Evolutionary conservation across 805 yeast genomes (phyloP), one percentile per base, ranked within the genome.

Genomic region (Lipomyces sp.): DNA sequence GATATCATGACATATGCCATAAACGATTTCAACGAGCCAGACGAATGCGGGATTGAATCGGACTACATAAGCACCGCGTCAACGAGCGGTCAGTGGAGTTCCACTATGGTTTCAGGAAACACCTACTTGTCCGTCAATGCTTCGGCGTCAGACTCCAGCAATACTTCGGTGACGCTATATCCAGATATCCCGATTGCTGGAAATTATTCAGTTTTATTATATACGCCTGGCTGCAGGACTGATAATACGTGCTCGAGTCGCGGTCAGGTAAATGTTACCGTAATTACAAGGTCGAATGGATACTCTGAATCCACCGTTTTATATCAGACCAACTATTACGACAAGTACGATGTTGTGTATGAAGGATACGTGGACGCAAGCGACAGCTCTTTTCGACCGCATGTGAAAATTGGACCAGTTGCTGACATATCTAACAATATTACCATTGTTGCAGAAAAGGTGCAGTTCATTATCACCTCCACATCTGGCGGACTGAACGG

Each of bases 141-240:
- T 64, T 51, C 40, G 8, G 53, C 29, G 7, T 11, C 24, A 3
- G 32, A 34, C 8, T n/a, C 33, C 1, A 23, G 11, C 8, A 21
- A 36, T 18, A 26, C 48, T 2, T 16, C 6, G 10, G 57, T 56
- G 24, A 19, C 31, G 0, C 82, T 83, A 62, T 74, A 75, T 49
- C 87, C 96, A 8, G 83, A 83, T 58, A 78, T 88, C 18, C 72
- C 84, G 0, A 76, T 79, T 55, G 73, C 86, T 0, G 97, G 97
- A 8, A 74, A 80, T 52, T 93, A 88, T 66, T 72, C 86, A 0
- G 73, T 93, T 22, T 71, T 79, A 45, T 61, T 90, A 43, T 83
- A 79, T 61, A 93, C 98, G 0, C 96, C 96, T 0, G 98, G 98
- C 0, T 93, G 98, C 70, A 46, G 66, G 0, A 65, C 60, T 2